Evolutionary conservation across 2,329 filamentous ascomycete species (phyloP).

Genomic region (Aaosphaeria pasadenensis): DNA sequence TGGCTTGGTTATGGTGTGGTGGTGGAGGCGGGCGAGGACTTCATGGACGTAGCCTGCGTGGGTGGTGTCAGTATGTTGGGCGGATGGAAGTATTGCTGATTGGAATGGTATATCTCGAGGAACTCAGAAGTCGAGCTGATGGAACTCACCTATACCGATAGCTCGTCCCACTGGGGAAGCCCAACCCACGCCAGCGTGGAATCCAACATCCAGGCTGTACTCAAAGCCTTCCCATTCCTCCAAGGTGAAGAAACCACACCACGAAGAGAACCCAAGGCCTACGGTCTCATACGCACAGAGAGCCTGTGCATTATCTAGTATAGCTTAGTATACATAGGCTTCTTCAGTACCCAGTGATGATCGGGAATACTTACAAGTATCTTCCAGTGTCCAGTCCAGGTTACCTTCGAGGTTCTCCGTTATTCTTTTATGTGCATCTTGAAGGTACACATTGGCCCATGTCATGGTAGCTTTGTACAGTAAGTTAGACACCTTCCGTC

Average conservation of each 20-base stretch:
- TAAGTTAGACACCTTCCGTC: background rate
- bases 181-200: conserved; percentile 61
- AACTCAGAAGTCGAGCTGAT: conserved; percentile 36
- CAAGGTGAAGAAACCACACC: conserved; percentile 72
- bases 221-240: conserved; percentile 71
- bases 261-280: conserved; percentile 71
- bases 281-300: conserved; percentile 77
- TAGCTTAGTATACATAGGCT: conserved; percentile 2
- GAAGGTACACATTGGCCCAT: conserved; percentile 66
- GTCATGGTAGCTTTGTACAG: conserved; percentile 21
- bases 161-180: conserved; percentile 65
- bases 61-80: background rate
- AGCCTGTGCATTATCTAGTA: conserved; percentile 61
- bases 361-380: conserved; percentile 22
- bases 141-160: conserved; percentile 59
- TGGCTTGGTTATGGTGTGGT: conserved; percentile 52
- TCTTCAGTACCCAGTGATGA: conserved; percentile 21
- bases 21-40: conserved; percentile 66
- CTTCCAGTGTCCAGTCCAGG: conserved; percentile 32
- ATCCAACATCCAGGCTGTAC: conserved; percentile 67
- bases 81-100: no score
- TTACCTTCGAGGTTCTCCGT: conserved; percentile 47
- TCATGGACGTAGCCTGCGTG: conserved; percentile 58
- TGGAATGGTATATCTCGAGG: no score
- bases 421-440: conserved; percentile 62